These are phyloP conservation scores for Lasiodiplodia theobromae DNA, from an alignment of 2,329 filamentous ascomycete species.

Conservation along the genomic window DNA sequence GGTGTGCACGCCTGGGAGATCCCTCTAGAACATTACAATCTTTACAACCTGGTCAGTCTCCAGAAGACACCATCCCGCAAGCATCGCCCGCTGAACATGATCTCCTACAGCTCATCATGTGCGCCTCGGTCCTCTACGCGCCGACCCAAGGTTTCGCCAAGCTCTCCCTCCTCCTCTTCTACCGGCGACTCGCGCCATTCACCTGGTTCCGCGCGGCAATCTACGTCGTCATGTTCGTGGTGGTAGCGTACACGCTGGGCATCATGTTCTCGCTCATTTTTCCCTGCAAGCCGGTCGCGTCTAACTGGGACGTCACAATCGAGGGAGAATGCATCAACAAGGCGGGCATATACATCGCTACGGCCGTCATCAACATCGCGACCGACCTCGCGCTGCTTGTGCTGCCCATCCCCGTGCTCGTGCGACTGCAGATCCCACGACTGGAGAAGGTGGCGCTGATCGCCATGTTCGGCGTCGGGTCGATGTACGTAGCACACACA, in stretches of 20 bases:
- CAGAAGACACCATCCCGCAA: not conserved
- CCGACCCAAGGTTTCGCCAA: constrained; percentile 34
- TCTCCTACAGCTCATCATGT: constrained; percentile 30
- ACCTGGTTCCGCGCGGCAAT: constrained; percentile 32
- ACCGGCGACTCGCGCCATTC: constrained; percentile 32
- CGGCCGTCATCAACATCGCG: constrained; percentile 38
- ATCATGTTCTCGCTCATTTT: constrained; percentile 38
- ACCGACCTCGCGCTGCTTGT: constrained; percentile 37
- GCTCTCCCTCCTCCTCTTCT: constrained; percentile 35
- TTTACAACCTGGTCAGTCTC: constrained; percentile 28
- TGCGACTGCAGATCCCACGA: constrained; percentile 37
- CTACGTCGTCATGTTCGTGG: constrained; percentile 33
- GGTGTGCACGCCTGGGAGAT: constrained; percentile 38
- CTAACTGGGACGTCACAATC: constrained; percentile 35
- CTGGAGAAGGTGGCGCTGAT: constrained; percentile 37
- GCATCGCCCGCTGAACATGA: not conserved
- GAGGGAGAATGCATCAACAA: constrained; percentile 34
- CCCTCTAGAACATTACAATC: constrained; percentile 32
- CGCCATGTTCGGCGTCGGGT: constrained; percentile 37
- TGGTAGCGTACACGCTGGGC: constrained; percentile 34
- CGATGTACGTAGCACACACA: constrained; percentile 1
- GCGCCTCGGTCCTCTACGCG: constrained; percentile 33
- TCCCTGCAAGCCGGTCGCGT: constrained; percentile 36
- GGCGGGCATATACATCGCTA: constrained; percentile 37
- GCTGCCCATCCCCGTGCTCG: constrained; percentile 37